Percentiles rank a stretch among this genome's conserved stretches.
Conservation (phyloP, 495 filamentous ascomycete genomes). For the Mytilinidion resinicola region DNA sequence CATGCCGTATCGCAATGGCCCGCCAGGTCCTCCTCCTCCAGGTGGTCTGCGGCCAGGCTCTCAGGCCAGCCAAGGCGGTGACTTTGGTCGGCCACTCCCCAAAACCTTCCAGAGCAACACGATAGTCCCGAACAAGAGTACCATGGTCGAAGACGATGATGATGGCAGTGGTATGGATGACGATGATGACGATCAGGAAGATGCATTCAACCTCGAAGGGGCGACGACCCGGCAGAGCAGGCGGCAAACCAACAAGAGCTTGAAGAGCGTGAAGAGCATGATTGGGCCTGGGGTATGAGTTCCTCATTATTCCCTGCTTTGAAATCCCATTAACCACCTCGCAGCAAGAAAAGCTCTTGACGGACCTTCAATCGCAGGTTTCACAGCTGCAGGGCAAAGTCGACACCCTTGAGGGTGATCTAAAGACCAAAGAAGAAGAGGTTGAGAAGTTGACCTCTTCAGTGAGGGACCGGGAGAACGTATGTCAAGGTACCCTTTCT, state of each 20-base stretch:
- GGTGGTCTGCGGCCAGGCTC: conserved; percentile 13
- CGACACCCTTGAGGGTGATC: conserved; percentile 56
- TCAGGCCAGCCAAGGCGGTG: conserved; percentile 32
- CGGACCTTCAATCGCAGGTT: conserved; percentile 59
- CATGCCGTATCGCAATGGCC: conserved; percentile 5
- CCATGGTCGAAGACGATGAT: conserved; percentile 95
- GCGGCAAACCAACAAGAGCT: conserved; percentile 45
- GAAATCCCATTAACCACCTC: neutral
- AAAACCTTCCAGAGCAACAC: conserved; percentile 95
- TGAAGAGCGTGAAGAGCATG: conserved; percentile 11
- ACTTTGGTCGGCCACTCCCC: conserved; percentile 60
- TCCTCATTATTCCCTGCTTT: neutral
- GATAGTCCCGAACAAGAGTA: conserved; percentile 95
- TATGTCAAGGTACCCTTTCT: conserved; percentile 26
- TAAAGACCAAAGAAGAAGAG: conserved; percentile 55
- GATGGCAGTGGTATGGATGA: conserved; percentile 55
- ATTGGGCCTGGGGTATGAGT: conserved; percentile 3
- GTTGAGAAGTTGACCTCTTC: conserved; percentile 42
- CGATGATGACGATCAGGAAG: conserved; percentile 55
- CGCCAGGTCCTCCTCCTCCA: conserved; percentile 1
- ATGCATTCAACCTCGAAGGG: conserved; percentile 58
- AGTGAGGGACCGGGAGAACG: conserved; percentile 43
- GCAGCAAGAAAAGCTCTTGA: conserved; percentile 18
- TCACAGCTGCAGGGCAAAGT: conserved; percentile 67
- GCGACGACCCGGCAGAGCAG: conserved; percentile 35